Percentiles rank a stretch among this genome's conserved stretches.
Evolutionary conservation across 345 rosid species (phyloP).

Genomic region (Lenwebbia sp.): DNA sequence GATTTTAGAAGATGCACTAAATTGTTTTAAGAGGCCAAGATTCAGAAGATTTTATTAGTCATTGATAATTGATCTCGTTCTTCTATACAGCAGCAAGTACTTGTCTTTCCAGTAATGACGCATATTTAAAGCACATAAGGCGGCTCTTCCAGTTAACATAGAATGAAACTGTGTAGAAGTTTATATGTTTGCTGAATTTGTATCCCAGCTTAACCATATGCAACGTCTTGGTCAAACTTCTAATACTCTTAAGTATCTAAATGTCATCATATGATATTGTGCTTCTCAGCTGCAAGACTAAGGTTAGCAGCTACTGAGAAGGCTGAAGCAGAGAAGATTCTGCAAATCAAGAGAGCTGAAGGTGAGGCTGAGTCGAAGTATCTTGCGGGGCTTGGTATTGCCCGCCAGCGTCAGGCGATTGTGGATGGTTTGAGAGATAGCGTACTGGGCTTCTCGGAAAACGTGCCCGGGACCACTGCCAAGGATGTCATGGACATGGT

Average conservation of each 20-base stretch:
- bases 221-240: background rate
- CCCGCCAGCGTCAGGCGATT: constrained; percentile 17
- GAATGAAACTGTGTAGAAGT: background rate
- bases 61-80: background rate
- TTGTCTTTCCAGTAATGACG: background rate
- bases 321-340: constrained; percentile 19
- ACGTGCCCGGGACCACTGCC: constrained; percentile 11
- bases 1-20: background rate
- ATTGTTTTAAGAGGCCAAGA: background rate
- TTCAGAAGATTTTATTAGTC: background rate
- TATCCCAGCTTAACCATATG: background rate
- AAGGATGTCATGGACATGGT: constrained; percentile 22
- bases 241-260: background rate
- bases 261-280: background rate
- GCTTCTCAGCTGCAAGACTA: constrained; percentile 13
- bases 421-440: constrained; percentile 23
- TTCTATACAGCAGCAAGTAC: background rate
- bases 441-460: constrained; percentile 15
- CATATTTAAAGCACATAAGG: background rate
- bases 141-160: background rate
- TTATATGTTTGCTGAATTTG: background rate
- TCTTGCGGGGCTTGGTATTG: constrained; percentile 16
- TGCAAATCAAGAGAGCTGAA: constrained; percentile 18
- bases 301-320: constrained; percentile 16
- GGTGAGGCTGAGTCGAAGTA: constrained; percentile 18